Base-by-base conservation (phyloP, 108 stramenopile species). In the Cylindrotheca fusiformis region DNA sequence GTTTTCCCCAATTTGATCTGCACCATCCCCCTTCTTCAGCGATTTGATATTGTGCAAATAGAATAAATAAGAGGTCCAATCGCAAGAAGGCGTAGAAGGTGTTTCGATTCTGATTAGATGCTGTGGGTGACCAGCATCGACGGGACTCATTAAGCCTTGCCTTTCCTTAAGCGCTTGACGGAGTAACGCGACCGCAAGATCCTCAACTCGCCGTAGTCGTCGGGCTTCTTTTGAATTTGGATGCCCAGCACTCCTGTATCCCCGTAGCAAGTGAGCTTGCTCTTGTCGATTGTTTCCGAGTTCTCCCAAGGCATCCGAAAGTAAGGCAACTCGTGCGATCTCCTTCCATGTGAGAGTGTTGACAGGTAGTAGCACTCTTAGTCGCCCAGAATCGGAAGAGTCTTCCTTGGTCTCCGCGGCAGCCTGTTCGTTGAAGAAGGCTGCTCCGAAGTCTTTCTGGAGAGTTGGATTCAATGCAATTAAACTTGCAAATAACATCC, bases 161-260 rank as follows among this genome's bases (percentile, higher is more conserved):
- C n/a, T n/a, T 32, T 67, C 55, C 52, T 49, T 29, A 32, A 91
- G 60, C 41, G 47, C 55, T 48, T 91, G 87, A 26, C 81, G 69
- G 21, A 84, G 64, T 28, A 84, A 60, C 0, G 76, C 80, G 45
- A 89, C 62, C 1, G 75, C 57, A 49, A 83, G 80, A 31, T 87
- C 91, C 75, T 93, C 88, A 8, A 80, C 75, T 32, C 82, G 68
- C 45, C 88, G 82, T 51, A 87, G 60, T 48, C 91, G 65, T 28
- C 78, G 83, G 12, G 91, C 88, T 72, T 93, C 88, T 66, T 93
- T 93, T 0, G 88, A 90, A 60, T 93, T 93, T 4, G 91, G 91
- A 72, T 93, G 91, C 10, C 91, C 91, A 1, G 82, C 82, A 61
- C 84, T 88, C 28, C 91, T 72, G 49, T 87, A 90, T 4, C 91